Conservation (phyloP, 1,284 basidiomycete species). For the Apiotrichum domesticum region DNA sequence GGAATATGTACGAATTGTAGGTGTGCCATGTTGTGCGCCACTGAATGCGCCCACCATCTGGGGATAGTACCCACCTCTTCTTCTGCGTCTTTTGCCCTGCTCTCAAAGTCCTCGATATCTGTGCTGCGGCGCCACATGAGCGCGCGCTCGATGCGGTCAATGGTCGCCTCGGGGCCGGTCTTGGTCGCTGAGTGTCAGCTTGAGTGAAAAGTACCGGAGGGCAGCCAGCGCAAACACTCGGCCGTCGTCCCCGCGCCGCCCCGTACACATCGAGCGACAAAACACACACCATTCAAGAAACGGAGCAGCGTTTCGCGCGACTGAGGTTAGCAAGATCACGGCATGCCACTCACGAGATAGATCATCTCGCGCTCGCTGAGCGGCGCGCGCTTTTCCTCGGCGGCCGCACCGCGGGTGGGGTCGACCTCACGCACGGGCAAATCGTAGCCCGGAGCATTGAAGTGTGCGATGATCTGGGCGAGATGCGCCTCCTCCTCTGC, state of each 20-base stretch:
- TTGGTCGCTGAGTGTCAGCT: constrained; percentile 20
- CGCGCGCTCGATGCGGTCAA: constrained; percentile 32
- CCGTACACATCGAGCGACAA: neutral
- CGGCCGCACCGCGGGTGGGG: neutral
- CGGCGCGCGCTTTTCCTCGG: constrained; percentile 4
- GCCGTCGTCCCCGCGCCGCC: too few relatives aligned
- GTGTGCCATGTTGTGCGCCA: too few relatives aligned
- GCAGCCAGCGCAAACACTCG: too few relatives aligned
- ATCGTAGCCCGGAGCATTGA: constrained; percentile 19
- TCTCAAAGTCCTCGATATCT: constrained; percentile 34
- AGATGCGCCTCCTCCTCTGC: constrained; percentile 1
- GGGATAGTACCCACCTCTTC: constrained; percentile 28
- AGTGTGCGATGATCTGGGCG: constrained; percentile 22
- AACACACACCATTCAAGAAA: constrained; percentile 1
- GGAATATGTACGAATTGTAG: too few relatives aligned
- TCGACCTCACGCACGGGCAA: constrained; percentile 19
- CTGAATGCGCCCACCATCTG: too few relatives aligned
- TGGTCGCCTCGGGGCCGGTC: constrained; percentile 23
- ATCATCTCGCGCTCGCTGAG: constrained; percentile 39
- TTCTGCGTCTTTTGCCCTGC: constrained; percentile 25
- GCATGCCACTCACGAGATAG: constrained; percentile 29
- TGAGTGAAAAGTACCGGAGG: too few relatives aligned
- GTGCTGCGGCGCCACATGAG: constrained; percentile 34
- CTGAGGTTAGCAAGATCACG: neutral
- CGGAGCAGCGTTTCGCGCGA: neutral